Evolutionary conservation across 108 stramenopile species (phyloP), one percentile per base, ranked within the genome.

Genomic region (Thalassiosira profunda): DNA sequence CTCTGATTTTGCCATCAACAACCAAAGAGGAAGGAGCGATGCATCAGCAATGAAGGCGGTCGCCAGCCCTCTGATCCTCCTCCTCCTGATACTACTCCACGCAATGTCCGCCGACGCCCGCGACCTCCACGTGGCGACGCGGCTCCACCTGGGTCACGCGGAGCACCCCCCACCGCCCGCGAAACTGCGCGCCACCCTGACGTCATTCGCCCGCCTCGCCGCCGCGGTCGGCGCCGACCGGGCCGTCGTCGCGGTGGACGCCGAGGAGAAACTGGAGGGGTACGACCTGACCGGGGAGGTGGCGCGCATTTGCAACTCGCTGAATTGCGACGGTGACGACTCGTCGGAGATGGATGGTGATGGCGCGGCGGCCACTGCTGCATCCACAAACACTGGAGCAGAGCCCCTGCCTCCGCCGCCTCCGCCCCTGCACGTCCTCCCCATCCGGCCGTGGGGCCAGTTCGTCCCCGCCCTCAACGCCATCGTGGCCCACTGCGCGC

Each of bases 391-490:
- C n/a, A n/a, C n/a, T n/a, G 11, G 4, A 3, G 31, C 57, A 21
- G 8, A 7, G 29, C 37, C 11, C 1, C 2, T 45, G 59, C 20
- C 26, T 0, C 17, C 12, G 49, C 52, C 58, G 18, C 23, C 37
- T 36, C 24, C 28, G 25, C 30, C 28, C 41, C 61, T 84, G 42
- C 53, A 79, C n/a, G 63, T 97, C 12, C 36, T 97, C 8, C 92
- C 91, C 7, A 91, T 98, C 2, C 84, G 83, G 25, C 97, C 97
- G 1, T 98, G 97, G 97, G 96, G 93, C n/a, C 78, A 80, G 44
- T 98, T 98, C 58, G 79, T 90, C 25, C 91, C 94, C 12, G 96
- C 94, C 1, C 72, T 98, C 29, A 98, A 97, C 80, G 92, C 94
- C 20, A 80, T 97, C 15, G 74, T 95, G 7, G 35, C 44, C 1